Conservation (phyloP, 2,329 filamentous ascomycete species). For the Fusarium incarnatum region DNA sequence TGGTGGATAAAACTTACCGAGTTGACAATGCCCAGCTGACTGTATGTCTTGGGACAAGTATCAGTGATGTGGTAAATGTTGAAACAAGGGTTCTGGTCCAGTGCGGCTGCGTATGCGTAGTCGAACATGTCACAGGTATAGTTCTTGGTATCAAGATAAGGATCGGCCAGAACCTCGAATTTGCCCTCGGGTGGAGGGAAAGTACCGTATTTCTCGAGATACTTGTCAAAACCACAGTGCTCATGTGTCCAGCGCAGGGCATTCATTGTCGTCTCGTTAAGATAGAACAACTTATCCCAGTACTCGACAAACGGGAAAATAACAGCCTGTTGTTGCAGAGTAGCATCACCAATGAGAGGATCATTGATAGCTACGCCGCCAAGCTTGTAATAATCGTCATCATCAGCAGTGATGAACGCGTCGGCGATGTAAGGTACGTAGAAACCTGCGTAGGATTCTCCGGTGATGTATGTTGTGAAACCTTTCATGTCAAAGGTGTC, state of each 20-base stretch:
- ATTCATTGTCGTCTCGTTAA: constrained; percentile 70
- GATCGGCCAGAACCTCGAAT: constrained; percentile 59
- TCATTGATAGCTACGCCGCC: constrained; percentile 79
- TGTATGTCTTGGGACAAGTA: constrained; percentile 77
- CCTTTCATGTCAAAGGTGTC: constrained; percentile 75
- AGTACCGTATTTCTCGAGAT: constrained; percentile 69
- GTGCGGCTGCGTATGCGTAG: constrained; percentile 65
- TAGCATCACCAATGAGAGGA: constrained; percentile 68
- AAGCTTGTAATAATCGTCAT: constrained; percentile 75
- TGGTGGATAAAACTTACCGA: constrained; percentile 35
- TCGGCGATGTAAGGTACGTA: constrained; percentile 79
- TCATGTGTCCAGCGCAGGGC: constrained; percentile 64
- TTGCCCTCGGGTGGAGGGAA: constrained; percentile 74
- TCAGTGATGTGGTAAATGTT: constrained; percentile 79
- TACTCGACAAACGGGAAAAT: constrained; percentile 70
- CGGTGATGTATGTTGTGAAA: constrained; percentile 78
- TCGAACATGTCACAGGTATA: constrained; percentile 69
- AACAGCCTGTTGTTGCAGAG: constrained; percentile 59
- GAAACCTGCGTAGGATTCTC: constrained; percentile 75
- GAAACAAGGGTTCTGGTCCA: constrained; percentile 79
- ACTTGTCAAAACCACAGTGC: constrained; percentile 72
- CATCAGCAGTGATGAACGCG: constrained; percentile 75
- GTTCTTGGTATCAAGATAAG: constrained; percentile 48
- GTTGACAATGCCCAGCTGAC: constrained; percentile 77
- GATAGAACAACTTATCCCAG: constrained; percentile 68